Conservation (phyloP, 345 rosid species). For the Erucastrum elatum region DNA sequence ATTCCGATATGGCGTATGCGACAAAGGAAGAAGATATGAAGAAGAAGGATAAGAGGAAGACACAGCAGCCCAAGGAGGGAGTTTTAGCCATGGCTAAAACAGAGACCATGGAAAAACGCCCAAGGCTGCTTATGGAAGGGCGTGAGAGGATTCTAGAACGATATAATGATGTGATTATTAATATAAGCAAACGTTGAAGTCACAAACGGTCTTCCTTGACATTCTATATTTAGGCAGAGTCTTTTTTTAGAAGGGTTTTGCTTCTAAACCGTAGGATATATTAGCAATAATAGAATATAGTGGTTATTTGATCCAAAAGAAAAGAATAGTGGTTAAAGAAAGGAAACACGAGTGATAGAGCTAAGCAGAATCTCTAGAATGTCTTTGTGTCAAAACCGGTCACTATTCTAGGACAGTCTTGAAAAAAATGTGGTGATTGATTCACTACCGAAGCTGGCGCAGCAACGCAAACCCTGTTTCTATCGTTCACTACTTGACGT, state of each 20-base stretch:
- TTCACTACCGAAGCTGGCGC: constrained; percentile 19
- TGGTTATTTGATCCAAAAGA: neutral
- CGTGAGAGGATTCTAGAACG: constrained; percentile 25
- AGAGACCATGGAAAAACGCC: constrained; percentile 56
- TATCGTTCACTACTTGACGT: constrained; percentile 15
- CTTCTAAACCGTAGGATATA: constrained; percentile 22
- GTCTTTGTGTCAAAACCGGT: constrained; percentile 16
- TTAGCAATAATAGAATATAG: constrained; percentile 26
- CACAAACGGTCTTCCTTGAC: constrained; percentile 23
- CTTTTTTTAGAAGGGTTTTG: constrained; percentile 18
- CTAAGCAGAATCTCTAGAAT: constrained; percentile 15
- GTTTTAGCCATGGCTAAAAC: constrained; percentile 47
- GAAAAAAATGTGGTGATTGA: constrained; percentile 16
- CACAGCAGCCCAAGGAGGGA: constrained; percentile 54
- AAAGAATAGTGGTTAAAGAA: constrained; percentile 19
- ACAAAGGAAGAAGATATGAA: constrained; percentile 34
- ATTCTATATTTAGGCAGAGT: constrained; percentile 29
- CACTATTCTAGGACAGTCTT: constrained; percentile 32
- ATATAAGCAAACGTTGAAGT: constrained; percentile 28
- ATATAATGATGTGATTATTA: constrained; percentile 24
- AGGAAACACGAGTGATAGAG: constrained; percentile 11
- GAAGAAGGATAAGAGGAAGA: constrained; percentile 40
- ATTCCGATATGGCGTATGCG: constrained; percentile 49
- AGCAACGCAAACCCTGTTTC: constrained; percentile 14
- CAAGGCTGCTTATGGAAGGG: constrained; percentile 69